phyloP scores from a whole-genome alignment of 495 filamentous ascomycete species.

The Apodospora peruviana region DNA sequence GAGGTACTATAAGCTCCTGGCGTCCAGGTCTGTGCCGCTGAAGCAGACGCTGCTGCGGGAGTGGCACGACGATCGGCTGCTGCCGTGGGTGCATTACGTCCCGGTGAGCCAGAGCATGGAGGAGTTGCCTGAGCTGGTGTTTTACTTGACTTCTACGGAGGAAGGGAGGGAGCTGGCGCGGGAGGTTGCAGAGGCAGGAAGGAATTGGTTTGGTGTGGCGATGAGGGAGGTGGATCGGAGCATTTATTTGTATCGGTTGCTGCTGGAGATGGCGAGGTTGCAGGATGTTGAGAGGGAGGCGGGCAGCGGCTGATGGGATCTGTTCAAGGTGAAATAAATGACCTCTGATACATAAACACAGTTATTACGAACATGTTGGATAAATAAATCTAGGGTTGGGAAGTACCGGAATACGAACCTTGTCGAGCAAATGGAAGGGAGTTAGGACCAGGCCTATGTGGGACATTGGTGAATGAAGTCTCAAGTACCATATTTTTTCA shows the following conservation, averaged over 20 bases:
- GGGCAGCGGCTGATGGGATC: conserved; percentile 1
- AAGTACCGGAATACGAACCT: no score
- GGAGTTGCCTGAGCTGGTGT: conserved; percentile 24
- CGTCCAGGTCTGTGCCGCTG: conserved; percentile 34
- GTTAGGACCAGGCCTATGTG: no score
- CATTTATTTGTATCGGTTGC: background rate
- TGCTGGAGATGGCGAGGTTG: background rate
- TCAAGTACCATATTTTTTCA: no score
- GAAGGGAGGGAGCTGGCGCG: conserved; percentile 1
- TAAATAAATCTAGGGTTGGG: no score
- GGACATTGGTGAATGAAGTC: no score
- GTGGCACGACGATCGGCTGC: conserved; percentile 52
- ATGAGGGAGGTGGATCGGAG: background rate
- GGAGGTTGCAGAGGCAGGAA: background rate
- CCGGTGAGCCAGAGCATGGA: conserved; percentile 14
- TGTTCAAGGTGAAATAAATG: no score
- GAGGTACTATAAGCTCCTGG: conserved; percentile 45
- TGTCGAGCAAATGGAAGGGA: no score
- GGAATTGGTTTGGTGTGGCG: background rate
- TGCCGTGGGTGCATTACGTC: conserved; percentile 42
- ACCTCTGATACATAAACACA: no score
- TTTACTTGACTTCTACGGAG: conserved; percentile 28
- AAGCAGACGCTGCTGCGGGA: conserved; percentile 48
- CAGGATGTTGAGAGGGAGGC: background rate
- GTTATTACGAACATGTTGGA: no score